A percentile compares a stretch with the other conserved stretches of the same genome.
These are phyloP conservation scores for Williopsis jadinii DNA, from an alignment of 1,139 yeast genomes.

Conservation along the genomic window DNA sequence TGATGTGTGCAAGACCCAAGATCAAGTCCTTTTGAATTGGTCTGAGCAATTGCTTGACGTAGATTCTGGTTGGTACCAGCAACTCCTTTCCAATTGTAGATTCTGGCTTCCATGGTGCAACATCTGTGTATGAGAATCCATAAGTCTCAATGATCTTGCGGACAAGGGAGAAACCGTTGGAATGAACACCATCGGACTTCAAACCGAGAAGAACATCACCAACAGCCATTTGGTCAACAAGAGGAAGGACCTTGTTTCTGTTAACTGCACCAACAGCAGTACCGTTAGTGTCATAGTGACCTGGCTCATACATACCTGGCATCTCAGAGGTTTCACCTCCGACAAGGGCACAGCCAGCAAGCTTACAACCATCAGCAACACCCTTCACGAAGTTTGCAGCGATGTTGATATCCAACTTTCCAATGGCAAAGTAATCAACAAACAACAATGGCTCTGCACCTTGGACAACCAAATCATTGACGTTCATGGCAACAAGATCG, in stretches of 20 bases:
- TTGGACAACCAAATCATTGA: conserved; percentile 93
- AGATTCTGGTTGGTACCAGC: conserved; percentile 85
- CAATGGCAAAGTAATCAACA: conserved; percentile 94
- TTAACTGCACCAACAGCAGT: conserved; percentile 99
- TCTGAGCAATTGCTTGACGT: conserved; percentile 83
- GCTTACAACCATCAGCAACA: conserved; percentile 93
- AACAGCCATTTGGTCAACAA: conserved; percentile 50
- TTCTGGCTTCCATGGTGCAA: conserved; percentile 80
- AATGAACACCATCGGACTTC: conserved; percentile 88
- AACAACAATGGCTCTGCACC: conserved; percentile 98
- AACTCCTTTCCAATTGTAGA: conserved; percentile 81
- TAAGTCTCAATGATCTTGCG: conserved; percentile 84
- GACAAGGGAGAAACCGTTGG: conserved; percentile 95
- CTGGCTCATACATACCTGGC: conserved; percentile 97
- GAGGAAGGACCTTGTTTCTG: conserved; percentile 70
- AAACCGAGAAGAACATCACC: conserved; percentile 87
- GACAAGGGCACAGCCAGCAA: conserved; percentile 94
- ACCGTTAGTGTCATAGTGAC: conserved; percentile 97
- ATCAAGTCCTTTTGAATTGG: conserved; percentile 61
- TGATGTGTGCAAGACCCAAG: conserved; percentile 91
- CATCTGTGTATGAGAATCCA: conserved; percentile 58
- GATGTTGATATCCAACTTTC: conserved; percentile 74
- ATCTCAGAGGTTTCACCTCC: conserved; percentile 99
- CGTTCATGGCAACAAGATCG: conserved; percentile 98
- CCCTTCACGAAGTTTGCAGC: conserved; percentile 91